Evolutionary conservation across 202 grass and related monocot genomes (phyloP), one percentile per base, ranked within the genome.

Genomic region (Setaria italica): DNA sequence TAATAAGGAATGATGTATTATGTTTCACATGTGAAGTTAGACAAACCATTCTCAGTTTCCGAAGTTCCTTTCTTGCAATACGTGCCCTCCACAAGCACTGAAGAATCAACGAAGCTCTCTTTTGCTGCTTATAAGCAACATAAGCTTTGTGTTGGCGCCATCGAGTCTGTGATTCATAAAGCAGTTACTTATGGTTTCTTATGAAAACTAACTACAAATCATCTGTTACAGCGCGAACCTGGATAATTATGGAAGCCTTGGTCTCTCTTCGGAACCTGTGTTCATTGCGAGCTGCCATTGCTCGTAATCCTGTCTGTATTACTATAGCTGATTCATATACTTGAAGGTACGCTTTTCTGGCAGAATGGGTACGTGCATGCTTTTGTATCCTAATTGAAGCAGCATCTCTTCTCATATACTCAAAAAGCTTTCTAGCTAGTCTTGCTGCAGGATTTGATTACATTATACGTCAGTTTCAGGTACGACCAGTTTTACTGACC

Each of bases 361-460:
- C 84, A 79, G 86, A 83, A 91, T 89, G 88, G 69, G 86, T 67
- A 20, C 95, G 95, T 54, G 84, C 67, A 41, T 92, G 86, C 88
- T 95, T 98, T 78, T 98, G 95, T 86, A 98, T 95, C 53, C 84
- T 87, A 50, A 98, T 94, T 67, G 93, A 95, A 85, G 95, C 95
- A 90, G 89, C 74, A 77, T 95, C 86, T 89, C 93, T 93, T 59
- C 91, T 90, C 91, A 98, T 90, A 67, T 87, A 9, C 69, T 92
- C 77, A 42, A 94, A 98, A 77, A 92, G 32, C 47, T 89, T 98
- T 84, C 91, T 91, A 84, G 95, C 95, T 63, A 98, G 84, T 32
- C 70, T 70, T 81, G 91, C 95, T 98, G 86, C 45, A 82, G 56
- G 14, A 76, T 92, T 79, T 43, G 3, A 71, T 86, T 67, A 78